Base-by-base conservation (phyloP, 2,329 filamentous ascomycete species). In the Amylocarpus encephaloides region DNA sequence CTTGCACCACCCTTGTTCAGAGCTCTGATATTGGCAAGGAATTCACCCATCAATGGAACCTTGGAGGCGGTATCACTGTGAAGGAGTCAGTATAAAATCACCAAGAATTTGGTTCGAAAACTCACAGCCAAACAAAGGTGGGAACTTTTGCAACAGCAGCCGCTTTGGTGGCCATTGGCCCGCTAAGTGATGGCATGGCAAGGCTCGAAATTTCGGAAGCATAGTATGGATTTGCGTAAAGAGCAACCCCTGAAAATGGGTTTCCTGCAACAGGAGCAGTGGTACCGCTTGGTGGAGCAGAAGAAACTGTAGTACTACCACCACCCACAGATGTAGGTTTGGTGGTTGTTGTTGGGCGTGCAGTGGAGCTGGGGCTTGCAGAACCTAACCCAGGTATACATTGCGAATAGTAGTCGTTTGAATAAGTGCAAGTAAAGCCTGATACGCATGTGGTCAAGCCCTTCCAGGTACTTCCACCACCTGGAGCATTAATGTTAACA, bases 121-220 rank as follows among this genome's bases (percentile, higher is more conserved):
- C 72, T 63, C 65, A 77, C 69, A 78, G 66, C 75, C 75, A 78
- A 15, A 71, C 66, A 56, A 77, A 78, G 2, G 73, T 75, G 5
- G 73, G 72, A 13, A 77, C 67, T 6, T 76, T 67, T 10, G 75
- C 75, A 6, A 71, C 75, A 1, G 74, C 73, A 22, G 70, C 60
- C n/a, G 63, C 63, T 53, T 72, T 74, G 15, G 77, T 74, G 12
- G 73, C 74, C 62, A 77, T 68, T 19, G 78, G 71, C 4, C 76
- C 73, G 9, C 77, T 77, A 52, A 88, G 67, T 13, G 77, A 78
- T 7, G 84, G 83, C 16, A 86, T 75, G 6, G 84, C 84, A 15
- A 75, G 67, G 33, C 64, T 73, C 49, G 71, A 70, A 33, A 78
- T 71, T 56, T 78, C 74, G 3, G 74, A 74, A 3, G 74, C 68